These are phyloP conservation scores for Corynespora cassiicola DNA, from an alignment of 2,329 filamentous ascomycete genomes.

Conservation along the genomic window DNA sequence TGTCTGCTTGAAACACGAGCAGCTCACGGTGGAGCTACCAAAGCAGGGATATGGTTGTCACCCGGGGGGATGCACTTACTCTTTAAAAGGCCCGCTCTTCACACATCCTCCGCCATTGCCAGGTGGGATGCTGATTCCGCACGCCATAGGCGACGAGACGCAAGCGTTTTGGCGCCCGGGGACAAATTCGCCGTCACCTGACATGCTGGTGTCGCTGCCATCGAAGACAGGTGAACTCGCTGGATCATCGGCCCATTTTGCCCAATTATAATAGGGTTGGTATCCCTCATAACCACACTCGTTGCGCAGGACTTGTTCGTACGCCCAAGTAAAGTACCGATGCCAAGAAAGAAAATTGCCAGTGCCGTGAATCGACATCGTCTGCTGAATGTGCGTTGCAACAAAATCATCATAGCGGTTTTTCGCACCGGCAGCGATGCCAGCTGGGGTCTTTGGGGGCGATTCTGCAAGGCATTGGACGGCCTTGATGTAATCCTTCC, in stretches of 20 bases:
- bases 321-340: constrained; percentile 50
- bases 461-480: constrained; percentile 42
- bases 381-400: constrained; percentile 45
- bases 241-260: constrained; percentile 52
- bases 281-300: constrained; percentile 53
- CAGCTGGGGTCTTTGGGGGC: constrained; percentile 33
- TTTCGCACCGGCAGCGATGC: constrained; percentile 34
- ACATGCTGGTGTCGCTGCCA: constrained; percentile 56
- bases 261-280: constrained; percentile 61
- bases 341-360: constrained; percentile 50
- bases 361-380: constrained; percentile 41
- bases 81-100: constrained; percentile 58
- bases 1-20: background rate
- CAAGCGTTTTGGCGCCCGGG: constrained; percentile 34
- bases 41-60: too few species aligned
- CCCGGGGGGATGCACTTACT: constrained; percentile 28
- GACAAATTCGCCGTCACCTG: constrained; percentile 54
- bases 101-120: constrained; percentile 66
- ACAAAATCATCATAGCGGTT: constrained; percentile 47
- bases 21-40: too few species aligned
- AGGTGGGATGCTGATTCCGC: constrained; percentile 49
- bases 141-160: constrained; percentile 27
- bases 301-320: constrained; percentile 49
- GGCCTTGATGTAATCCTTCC: constrained; percentile 43
- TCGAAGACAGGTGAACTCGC: constrained; percentile 61